These are phyloP conservation scores for Geosmithia morbida DNA, from an alignment of 2,329 filamentous ascomycete genomes.

Conservation along the genomic window DNA sequence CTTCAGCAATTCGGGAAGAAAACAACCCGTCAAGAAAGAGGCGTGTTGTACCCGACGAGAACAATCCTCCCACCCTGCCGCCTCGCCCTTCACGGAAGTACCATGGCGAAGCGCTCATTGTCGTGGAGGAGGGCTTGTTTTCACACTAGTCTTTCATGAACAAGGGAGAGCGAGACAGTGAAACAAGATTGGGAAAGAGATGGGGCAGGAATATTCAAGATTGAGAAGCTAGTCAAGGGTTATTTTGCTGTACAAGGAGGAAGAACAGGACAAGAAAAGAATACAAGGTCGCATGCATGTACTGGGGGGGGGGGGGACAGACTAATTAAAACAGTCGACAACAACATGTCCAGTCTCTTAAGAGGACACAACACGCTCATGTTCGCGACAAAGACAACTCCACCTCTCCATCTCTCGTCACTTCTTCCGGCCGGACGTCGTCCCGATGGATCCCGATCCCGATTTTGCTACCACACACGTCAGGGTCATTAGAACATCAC, in stretches of 20 bases:
- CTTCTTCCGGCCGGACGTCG: neutral
- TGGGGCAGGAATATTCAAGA: no score
- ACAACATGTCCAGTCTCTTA: neutral
- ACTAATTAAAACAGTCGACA: neutral
- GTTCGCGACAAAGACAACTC: neutral
- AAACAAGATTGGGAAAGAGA: no score
- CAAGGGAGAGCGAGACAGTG: no score
- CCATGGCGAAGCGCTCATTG: constrained; percentile 7
- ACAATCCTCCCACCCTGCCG: neutral
- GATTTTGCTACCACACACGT: neutral
- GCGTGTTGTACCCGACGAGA: neutral
- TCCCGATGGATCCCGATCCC: neutral
- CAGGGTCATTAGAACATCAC: neutral
- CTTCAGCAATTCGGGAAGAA: constrained; percentile 1
- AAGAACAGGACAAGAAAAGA: neutral
- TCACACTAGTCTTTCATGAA: neutral
- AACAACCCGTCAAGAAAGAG: neutral
- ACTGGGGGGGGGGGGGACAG: neutral
- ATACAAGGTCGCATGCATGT: neutral
- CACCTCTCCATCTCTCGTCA: neutral
- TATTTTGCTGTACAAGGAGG: neutral
- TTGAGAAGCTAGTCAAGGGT: no score
- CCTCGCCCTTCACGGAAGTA: neutral
- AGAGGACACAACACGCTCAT: neutral
- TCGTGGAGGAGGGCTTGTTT: constrained; percentile 9